Evolutionary conservation across 2,329 filamentous ascomycete genomes (phyloP), one percentile per base, ranked within the genome.

Genomic region (Aschersonia sp.): DNA sequence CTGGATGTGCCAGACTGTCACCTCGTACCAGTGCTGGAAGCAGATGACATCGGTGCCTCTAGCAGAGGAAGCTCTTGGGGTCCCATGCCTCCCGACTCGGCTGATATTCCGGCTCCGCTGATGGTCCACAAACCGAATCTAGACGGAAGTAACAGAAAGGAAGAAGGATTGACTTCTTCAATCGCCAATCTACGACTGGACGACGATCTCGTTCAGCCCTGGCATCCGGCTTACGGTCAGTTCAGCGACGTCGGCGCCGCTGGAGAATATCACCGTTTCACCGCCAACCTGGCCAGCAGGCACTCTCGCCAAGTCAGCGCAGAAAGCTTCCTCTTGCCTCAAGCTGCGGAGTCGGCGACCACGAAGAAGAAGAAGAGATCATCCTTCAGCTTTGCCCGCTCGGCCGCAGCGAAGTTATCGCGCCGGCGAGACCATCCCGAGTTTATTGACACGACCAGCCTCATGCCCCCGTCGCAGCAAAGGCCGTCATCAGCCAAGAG

Each of bases 231-330:
- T 1, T 54, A 58, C 45, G 57, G 53, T 43, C 57, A 61, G 41
- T 60, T 62, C 28, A 59, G 54, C 45, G 62, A 65, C 47, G 51
- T 51, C 28, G 58, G 57, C 45, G 57, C 58, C 4, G 58, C 62
- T 2, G 58, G 57, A 43, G 64, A 65, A 42, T 66, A 66, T 32
- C 64, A 66, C 48, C 57, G 56, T 6, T 59, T 66, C 45, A 56
- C 63, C 12, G 56, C 56, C 20, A 57, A 59, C 46, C 53, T 66
- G 30, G 63, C 64, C 20, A 53, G 52, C 44, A 32, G n/a, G 29
- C 30, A 48, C 9, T 43, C 47, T 31, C 32, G 43, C 5, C 47
- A 46, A 20, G 31, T 35, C 38, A 31, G 20, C 40, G 30, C 30
- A 20, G 46, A 48, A n/a, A 35, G 45, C 28, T 4, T 30, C 43